phyloP scores from a whole-genome alignment of 1,284 basidiomycete species.

The Cutaneotrichosporon cyanovorans region DNA sequence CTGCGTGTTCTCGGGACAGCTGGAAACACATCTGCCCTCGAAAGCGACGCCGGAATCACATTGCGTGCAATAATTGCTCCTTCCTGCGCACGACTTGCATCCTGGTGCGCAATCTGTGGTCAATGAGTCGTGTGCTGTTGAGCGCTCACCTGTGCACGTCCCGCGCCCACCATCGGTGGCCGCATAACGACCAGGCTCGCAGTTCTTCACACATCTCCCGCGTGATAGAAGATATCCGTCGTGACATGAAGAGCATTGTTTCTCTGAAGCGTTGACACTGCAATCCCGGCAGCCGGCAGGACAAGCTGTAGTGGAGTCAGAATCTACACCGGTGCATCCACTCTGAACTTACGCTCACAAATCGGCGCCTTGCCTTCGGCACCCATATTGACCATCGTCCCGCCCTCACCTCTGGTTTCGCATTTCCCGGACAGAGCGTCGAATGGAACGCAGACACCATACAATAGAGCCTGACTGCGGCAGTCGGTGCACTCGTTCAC shows the following conservation, averaged over 20 bases:
- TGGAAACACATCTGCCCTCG: conserved; percentile 37
- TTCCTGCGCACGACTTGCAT: conserved; percentile 40
- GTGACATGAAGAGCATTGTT: conserved; percentile 41
- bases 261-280: conserved; percentile 37
- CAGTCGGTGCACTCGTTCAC: conserved; percentile 2
- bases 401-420: conserved; percentile 28
- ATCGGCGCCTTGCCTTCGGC: conserved; percentile 36
- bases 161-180: conserved; percentile 16
- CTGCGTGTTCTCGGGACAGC: conserved; percentile 38
- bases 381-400: conserved; percentile 37
- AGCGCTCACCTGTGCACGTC: conserved; percentile 42
- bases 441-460: conserved; percentile 42
- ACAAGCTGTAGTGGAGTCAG: conserved; percentile 33
- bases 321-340: not conserved
- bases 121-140: not conserved
- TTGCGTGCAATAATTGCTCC: conserved; percentile 34
- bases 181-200: conserved; percentile 31
- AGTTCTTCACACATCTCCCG: conserved; percentile 37
- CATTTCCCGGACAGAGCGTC: conserved; percentile 41
- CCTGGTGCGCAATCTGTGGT: conserved; percentile 36
- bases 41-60: conserved; percentile 35
- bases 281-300: conserved; percentile 44
- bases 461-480: conserved; percentile 29
- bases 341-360: conserved; percentile 43
- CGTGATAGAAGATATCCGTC: conserved; percentile 44